Evolutionary conservation across 1,284 basidiomycete genomes (phyloP).

Genomic region (Blastosporella zonata): DNA sequence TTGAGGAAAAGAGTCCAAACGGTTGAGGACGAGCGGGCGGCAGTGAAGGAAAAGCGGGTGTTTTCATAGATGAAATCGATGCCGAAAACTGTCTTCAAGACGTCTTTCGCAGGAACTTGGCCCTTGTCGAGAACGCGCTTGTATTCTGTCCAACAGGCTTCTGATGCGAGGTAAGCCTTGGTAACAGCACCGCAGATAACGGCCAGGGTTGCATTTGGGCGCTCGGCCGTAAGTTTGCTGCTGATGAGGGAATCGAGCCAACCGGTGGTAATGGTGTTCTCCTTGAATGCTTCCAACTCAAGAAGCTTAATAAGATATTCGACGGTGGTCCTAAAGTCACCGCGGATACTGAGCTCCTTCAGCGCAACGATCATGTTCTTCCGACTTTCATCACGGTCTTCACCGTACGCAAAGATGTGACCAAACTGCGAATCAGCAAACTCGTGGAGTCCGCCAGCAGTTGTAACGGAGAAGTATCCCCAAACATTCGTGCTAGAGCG

Average conservation of each 20-base stretch:
- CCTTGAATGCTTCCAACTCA: conserved; percentile 94
- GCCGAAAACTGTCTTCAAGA: conserved; percentile 95
- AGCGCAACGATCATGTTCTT: conserved; percentile 99
- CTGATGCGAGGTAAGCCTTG: conserved; percentile 90
- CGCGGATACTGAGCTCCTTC: conserved; percentile 98
- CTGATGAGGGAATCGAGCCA: conserved; percentile 99
- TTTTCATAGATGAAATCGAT: conserved; percentile 99
- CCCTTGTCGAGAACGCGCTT: conserved; percentile 97
- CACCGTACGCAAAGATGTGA: conserved; percentile 98
- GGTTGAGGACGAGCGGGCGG: conserved; percentile 84
- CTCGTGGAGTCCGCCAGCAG: conserved; percentile 96
- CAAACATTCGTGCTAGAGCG: conserved; percentile 98
- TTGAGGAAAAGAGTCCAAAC: conserved; percentile 96
- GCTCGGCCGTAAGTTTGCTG: conserved; percentile 94
- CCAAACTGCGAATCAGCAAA: conserved; percentile 99
- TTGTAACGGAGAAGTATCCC: conserved; percentile 99
- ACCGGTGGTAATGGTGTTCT: conserved; percentile 97
- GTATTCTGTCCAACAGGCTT: conserved; percentile 91
- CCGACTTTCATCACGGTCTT: conserved; percentile 91
- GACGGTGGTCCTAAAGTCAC: conserved; percentile 98
- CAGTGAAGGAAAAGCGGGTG: conserved; percentile 94
- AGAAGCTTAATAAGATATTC: conserved; percentile 98
- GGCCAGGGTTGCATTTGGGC: conserved; percentile 89
- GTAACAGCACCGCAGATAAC: conserved; percentile 97
- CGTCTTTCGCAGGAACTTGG: conserved; percentile 93